Evolutionary conservation across 805 yeast genomes (phyloP), one percentile per base, ranked within the genome.

Genomic region (Ogataea paraovalis): DNA sequence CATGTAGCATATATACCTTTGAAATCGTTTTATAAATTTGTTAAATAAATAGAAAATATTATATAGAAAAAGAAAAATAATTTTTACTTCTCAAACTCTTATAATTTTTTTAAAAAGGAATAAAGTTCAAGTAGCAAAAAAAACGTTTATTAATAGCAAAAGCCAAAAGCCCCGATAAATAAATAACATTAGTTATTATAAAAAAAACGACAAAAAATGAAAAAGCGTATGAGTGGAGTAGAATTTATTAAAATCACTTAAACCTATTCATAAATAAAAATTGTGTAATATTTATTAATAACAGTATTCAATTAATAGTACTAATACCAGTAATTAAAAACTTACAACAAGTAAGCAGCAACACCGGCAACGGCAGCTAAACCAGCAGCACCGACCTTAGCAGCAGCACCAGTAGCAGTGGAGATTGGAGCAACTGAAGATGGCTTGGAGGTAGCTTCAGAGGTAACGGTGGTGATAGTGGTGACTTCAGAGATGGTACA

Each of bases 401-500:
- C 69, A 53, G 68, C 71, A 55, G 55, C 69, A 54, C 56, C 59
- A 45, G 55, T 56, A 40, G 34, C 34, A 30, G 34, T 30, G 34
- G 34, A 30, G 34, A 30, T 30, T 7, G 13, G 12, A 14, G 12
- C 34, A 30, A 14, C 34, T 7, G 34, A 30, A 14, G 34, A 30
- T 7, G 34, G 14, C 34, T 30, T 30, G 34, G 61, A 57, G 36
- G 65, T 34, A 28, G 60, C 44, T 37, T 47, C 42, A n/a, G 57
- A 34, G 28, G 53, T 45, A 20, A 52, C 51, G 41, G 59, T 52
- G 52, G 62, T 53, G 48, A 60, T 46, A 42, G 67, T 58, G 51
- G 51, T 42, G 44, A 59, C 58, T 41, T 44, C 42, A 19, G 22
- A 22, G 62, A 81, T 62, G 64, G 92, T 85, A 76, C 96, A 87